phyloP scores from a whole-genome alignment of 495 filamentous ascomycete genomes.

The Xylona heveae region DNA sequence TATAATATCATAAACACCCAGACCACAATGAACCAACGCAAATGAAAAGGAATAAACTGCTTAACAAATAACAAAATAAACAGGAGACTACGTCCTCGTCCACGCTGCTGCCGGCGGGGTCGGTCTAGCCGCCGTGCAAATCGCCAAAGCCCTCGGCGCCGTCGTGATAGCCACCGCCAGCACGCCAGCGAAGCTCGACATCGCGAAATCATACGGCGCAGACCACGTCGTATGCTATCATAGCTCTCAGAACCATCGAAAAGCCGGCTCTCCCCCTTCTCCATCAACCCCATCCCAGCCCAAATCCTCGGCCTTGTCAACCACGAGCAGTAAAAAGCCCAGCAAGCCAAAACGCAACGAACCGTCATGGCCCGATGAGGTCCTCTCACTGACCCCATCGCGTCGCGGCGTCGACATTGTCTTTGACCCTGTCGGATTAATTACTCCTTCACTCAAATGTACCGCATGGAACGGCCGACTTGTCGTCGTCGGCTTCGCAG shows the following conservation, averaged over 20 bases:
- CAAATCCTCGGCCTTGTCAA: too few species aligned
- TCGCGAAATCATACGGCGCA: constrained; percentile 62
- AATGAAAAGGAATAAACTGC: too few species aligned
- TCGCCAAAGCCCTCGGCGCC: constrained; percentile 80
- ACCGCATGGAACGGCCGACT: constrained; percentile 78
- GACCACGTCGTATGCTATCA: constrained; percentile 67
- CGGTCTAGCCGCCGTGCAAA: constrained; percentile 76
- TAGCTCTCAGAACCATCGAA: constrained; percentile 22
- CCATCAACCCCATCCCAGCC: too few species aligned
- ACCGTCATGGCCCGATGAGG: constrained; percentile 52
- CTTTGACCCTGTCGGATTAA: constrained; percentile 75
- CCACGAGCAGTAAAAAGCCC: too few species aligned
- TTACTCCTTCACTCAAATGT: constrained; percentile 69
- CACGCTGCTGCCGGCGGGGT: constrained; percentile 90
- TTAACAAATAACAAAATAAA: too few species aligned
- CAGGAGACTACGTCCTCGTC: constrained; percentile 65
- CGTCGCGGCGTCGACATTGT: constrained; percentile 70
- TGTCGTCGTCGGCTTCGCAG: constrained; percentile 78
- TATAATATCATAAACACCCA: too few species aligned
- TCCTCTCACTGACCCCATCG: constrained; percentile 53
- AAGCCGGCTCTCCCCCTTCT: too few species aligned
- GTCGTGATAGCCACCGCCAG: constrained; percentile 80
- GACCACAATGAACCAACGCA: too few species aligned
- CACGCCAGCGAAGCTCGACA: constrained; percentile 49
- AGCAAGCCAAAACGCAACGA: too few species aligned